Evolutionary conservation across 169 alveolate species (phyloP).

Genomic region (Cryptosporidium viatorum): DNA sequence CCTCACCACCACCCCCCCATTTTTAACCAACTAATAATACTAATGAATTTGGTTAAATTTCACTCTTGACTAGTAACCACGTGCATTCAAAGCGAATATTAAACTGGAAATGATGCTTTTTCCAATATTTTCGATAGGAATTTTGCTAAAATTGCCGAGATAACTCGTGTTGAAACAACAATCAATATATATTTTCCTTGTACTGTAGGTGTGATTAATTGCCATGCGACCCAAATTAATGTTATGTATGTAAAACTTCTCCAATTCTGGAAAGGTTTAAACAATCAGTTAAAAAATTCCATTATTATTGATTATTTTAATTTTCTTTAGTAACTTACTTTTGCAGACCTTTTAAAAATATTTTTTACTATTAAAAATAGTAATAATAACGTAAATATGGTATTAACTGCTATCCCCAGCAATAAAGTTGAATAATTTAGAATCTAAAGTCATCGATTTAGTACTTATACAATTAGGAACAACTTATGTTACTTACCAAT

Average conservation of each 20-base stretch:
- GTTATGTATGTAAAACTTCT: constrained; percentile 45
- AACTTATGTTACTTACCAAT: constrained; percentile 42
- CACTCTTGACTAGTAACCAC: background rate
- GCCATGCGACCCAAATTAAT: constrained; percentile 64
- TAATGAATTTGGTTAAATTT: background rate
- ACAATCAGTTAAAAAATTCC: background rate
- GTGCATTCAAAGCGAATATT: background rate
- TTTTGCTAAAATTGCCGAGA: constrained; percentile 62
- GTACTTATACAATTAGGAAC: background rate
- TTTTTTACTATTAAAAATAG: background rate
- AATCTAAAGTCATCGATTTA: background rate
- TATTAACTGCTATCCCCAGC: constrained; percentile 24
- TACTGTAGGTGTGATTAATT: constrained; percentile 60
- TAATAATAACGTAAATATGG: constrained; percentile 11
- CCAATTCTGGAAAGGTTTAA: constrained; percentile 13
- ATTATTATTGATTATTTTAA: background rate
- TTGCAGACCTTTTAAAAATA: background rate
- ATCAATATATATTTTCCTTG: constrained; percentile 65
- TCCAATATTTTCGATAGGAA: constrained; percentile 49
- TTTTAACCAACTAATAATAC: background rate
- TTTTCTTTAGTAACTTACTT: constrained; percentile 28
- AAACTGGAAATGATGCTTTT: background rate
- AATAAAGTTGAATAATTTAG: constrained; percentile 19
- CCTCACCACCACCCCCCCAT: background rate
- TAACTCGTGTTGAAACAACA: constrained; percentile 48